phyloP scores from a whole-genome alignment of 129 eudicot species.

The Logfia minima region DNA sequence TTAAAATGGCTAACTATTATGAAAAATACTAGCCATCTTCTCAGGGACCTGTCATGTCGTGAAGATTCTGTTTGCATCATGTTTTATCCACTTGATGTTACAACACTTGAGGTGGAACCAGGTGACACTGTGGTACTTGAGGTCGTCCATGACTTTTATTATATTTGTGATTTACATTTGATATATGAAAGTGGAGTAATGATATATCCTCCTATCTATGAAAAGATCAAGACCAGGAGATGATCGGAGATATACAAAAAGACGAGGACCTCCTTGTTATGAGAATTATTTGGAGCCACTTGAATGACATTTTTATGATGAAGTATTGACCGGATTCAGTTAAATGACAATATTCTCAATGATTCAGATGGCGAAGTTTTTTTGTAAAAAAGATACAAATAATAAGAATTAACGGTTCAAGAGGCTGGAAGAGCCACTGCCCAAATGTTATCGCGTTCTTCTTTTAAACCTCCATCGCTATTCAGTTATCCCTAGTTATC shows the following conservation, averaged over 20 bases:
- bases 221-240: neutral
- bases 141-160: neutral
- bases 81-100: constrained; percentile 7
- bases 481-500: neutral
- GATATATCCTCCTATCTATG: neutral
- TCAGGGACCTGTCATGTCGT: neutral
- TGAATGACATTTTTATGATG: no score
- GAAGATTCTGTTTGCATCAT: neutral
- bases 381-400: no score
- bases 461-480: neutral
- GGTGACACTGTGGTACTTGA: constrained; percentile 2
- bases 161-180: constrained; percentile 1
- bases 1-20: neutral
- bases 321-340: no score
- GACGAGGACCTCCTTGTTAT: no score
- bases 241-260: no score
- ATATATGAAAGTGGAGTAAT: constrained; percentile 14
- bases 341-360: no score
- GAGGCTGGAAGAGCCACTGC: neutral
- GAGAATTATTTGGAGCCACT: no score
- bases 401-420: neutral
- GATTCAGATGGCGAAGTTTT: no score
- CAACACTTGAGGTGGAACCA: constrained; percentile 5
- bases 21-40: neutral
- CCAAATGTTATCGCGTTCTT: neutral